phyloP scores from a whole-genome alignment of 2,329 filamentous ascomycete species.

The Atkinsonella texensis region DNA sequence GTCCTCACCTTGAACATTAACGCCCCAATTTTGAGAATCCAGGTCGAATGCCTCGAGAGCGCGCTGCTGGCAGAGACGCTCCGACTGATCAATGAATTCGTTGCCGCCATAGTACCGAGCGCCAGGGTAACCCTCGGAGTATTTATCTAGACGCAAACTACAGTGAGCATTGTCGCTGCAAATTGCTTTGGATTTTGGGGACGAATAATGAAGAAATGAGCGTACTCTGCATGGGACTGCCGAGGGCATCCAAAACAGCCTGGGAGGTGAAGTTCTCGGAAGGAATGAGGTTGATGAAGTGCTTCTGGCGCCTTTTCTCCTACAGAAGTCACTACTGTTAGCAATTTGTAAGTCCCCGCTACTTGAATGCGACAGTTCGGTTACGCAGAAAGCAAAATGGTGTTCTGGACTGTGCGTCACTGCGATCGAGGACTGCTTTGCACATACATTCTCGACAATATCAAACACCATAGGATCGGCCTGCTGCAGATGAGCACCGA shows the following conservation, averaged over 20 bases:
- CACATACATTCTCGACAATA: slow-evolving; percentile 73
- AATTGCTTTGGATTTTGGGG: not conserved
- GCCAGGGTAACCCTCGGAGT: slow-evolving; percentile 95
- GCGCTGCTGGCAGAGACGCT: slow-evolving; percentile 79
- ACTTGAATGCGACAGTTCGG: too few species aligned
- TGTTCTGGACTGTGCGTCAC: not conserved
- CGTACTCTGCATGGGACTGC: slow-evolving; percentile 89
- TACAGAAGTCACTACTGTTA: slow-evolving; percentile 22
- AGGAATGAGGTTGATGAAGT: slow-evolving; percentile 95
- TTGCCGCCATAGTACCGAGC: slow-evolving; percentile 96
- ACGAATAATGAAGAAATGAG: not conserved
- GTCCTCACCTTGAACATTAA: slow-evolving; percentile 79
- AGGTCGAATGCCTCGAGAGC: slow-evolving; percentile 81
- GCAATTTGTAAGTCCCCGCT: not conserved
- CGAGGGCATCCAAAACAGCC: slow-evolving; percentile 80
- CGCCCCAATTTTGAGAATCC: slow-evolving; percentile 80
- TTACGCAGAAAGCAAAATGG: not conserved
- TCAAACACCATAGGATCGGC: slow-evolving; percentile 79
- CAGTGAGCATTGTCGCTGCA: not conserved
- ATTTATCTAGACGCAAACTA: slow-evolving; percentile 55
- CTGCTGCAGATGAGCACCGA: slow-evolving; percentile 66
- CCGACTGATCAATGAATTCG: slow-evolving; percentile 86
- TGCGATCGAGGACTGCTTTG: not conserved
- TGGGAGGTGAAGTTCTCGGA: slow-evolving; percentile 95
- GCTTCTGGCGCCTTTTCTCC: slow-evolving; percentile 94